Base-by-base conservation (phyloP, 1,284 basidiomycete genomes). In the Neonothopanus nambi region DNA sequence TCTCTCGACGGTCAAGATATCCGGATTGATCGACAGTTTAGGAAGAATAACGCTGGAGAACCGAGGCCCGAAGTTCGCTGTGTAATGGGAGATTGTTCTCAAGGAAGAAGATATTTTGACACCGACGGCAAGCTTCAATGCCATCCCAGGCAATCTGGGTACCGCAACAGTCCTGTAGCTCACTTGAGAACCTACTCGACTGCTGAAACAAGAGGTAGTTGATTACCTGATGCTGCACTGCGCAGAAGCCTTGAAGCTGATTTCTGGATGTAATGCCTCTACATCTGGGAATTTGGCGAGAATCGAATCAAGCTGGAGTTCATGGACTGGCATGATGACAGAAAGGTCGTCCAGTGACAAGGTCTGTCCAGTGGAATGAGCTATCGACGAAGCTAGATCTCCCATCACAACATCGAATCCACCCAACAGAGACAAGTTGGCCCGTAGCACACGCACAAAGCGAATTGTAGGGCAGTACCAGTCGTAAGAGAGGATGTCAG, bases 11-110 rank as follows among this genome's bases (percentile, higher is more conserved):
- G 64, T 60, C 40, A 80, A 61, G 20, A 80, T 70, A 0, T 61
- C 57, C 5, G 63, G 64, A 54, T 81, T 66, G 35, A 77, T 64
- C 2, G 67, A 55, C n/a, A 81, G 65, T 51, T 71, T 75, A 5
- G 78, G 75, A 20, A 80, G 65, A 24, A 80, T 62, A 1, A 77
- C 70, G 11, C 63, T 56, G 33, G 78, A 79, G 57, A 81, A 80
- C 6, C 77, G 76, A 24, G 78, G 78, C 4, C 77, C 78, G 57
- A 79, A 75, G 57, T 78, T 67, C n/a, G 79, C 76, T 3, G 78
- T 80, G 55, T 74, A 79, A 57, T 80, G 79, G 33, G 79, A 79
- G 48, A 81, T 79, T 2, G 79, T 81, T 46, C 79, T 68, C 36
- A 80, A 65, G 2, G 77, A 69, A 18, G 79, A 81, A 17, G 79